Conservation (phyloP, 2,329 filamentous ascomycete species). For the Trichoderma koningiopsis region DNA sequence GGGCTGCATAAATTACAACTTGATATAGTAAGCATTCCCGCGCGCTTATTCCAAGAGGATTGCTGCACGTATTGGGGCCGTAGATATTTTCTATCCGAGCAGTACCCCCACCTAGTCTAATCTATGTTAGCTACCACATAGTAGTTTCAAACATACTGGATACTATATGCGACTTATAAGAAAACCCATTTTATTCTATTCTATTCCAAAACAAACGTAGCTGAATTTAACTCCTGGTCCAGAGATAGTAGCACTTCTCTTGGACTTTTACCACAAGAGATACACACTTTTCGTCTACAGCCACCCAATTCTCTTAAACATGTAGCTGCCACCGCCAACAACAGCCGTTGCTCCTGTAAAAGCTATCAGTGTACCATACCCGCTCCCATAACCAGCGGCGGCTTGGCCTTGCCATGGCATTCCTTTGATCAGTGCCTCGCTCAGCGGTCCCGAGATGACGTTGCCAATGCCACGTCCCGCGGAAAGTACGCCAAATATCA, state of each 20-base stretch:
- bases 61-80: no score
- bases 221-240: not conserved
- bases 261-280: not conserved
- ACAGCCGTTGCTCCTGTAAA: slow-evolving; percentile 40
- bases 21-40: no score
- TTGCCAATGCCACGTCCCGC: slow-evolving; percentile 65
- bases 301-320: slow-evolving; percentile 40
- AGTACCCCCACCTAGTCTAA: no score
- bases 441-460: slow-evolving; percentile 58
- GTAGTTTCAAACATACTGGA: no score
- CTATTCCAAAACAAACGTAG: not conserved
- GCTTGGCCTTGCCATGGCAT: slow-evolving; percentile 46
- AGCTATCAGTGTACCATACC: slow-evolving; percentile 40
- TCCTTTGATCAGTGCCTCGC: slow-evolving; percentile 52
- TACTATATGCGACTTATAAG: no score
- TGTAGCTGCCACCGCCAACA: slow-evolving; percentile 36
- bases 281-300: slow-evolving; percentile 28
- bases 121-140: no score
- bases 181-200: not conserved
- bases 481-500: slow-evolving; percentile 61
- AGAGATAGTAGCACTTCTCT: not conserved
- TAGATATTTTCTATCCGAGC: no score
- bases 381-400: slow-evolving; percentile 37
- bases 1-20: no score
- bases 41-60: no score